phyloP scores from a whole-genome alignment of 2,329 filamentous ascomycete genomes.

The Penicillium decumbens region DNA sequence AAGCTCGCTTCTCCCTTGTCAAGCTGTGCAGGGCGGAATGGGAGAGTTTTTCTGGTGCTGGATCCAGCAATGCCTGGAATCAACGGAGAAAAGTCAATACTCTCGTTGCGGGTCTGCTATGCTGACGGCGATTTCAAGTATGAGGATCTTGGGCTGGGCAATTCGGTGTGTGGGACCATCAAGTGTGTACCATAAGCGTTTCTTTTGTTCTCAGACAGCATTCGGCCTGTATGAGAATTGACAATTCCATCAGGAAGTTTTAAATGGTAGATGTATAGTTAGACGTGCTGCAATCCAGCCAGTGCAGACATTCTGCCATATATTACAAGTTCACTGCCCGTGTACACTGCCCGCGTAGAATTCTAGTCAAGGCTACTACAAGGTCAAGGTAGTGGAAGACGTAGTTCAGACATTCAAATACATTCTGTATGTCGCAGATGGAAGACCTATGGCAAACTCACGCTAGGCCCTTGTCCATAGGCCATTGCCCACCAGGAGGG shows the following conservation, averaged over 20 bases:
- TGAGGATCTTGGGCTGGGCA: background rate
- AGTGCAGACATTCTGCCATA: background rate
- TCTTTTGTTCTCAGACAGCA: background rate
- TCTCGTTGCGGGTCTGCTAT: background rate
- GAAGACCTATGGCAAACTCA: background rate
- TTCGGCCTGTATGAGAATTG: background rate
- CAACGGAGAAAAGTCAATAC: background rate
- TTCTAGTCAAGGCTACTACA: background rate
- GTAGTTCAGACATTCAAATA: background rate
- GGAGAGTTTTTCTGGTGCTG: no score
- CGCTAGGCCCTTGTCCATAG: background rate
- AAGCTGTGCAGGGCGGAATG: background rate
- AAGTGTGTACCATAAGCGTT: conserved; percentile 1
- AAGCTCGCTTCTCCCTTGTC: background rate
- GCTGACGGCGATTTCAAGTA: background rate
- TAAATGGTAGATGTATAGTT: conserved; percentile 2
- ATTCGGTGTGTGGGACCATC: background rate
- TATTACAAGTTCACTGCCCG: background rate
- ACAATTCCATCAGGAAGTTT: background rate
- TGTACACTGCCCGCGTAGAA: background rate
- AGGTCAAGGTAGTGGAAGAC: background rate
- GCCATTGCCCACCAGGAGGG: no score
- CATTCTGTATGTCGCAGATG: background rate
- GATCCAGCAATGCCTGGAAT: background rate
- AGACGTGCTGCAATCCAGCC: background rate